A percentile compares a stretch with the other conserved stretches of the same genome.
Evolutionary conservation across 75 land plant species (phyloP).

Genomic region (Adiantum capillusveneris): DNA sequence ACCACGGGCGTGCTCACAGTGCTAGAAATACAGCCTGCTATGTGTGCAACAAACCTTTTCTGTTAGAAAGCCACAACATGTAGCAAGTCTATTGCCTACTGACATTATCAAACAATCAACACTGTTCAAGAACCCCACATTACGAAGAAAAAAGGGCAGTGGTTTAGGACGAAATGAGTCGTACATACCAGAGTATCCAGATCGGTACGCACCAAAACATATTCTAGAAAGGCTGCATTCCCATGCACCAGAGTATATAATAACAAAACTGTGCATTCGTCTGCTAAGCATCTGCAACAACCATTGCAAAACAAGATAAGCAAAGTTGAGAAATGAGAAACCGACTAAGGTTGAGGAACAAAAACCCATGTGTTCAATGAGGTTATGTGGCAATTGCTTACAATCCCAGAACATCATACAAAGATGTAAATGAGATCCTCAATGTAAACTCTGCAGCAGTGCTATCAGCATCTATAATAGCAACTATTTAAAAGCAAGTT

Average conservation of each 20-base stretch:
- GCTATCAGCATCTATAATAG: conserved; percentile 57
- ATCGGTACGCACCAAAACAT: conserved; percentile 18
- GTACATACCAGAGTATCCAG: conserved; percentile 13
- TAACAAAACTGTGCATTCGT: conserved; percentile 10
- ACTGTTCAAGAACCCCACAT: no score
- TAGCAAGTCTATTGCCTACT: no score
- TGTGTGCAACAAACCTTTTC: no score
- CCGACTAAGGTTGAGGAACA: no score
- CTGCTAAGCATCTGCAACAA: conserved; percentile 2
- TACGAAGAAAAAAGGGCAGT: no score
- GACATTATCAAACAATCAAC: no score
- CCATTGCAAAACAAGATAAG: no score
- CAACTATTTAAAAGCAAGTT: conserved; percentile 39
- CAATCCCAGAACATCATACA: conserved; percentile 73
- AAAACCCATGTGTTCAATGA: background rate
- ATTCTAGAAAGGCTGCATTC: conserved; percentile 16
- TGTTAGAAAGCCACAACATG: no score
- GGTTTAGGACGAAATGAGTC: background rate
- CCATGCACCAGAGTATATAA: conserved; percentile 15
- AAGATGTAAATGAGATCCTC: conserved; percentile 68
- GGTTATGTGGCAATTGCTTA: conserved; percentile 21
- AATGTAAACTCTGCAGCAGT: conserved; percentile 44
- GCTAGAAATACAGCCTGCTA: no score
- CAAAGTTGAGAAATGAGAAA: no score
- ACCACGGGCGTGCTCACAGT: no score